A percentile compares a stretch with the other conserved stretches of the same genome.
Conservation (phyloP, 208 protist species). For the Vickermania spadyakhi region DNA sequence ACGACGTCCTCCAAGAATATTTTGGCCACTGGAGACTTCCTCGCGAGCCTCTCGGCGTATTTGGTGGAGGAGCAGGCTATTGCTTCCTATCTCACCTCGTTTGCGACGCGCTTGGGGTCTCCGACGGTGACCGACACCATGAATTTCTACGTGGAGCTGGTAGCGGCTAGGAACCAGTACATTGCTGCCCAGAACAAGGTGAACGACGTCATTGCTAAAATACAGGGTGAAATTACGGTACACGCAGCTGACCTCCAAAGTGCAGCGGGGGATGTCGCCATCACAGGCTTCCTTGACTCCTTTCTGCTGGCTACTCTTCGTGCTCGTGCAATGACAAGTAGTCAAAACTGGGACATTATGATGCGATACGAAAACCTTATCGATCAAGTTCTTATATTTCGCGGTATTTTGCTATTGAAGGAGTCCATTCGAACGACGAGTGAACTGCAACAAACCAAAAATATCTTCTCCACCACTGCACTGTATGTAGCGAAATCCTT, state of each 20-base stretch:
- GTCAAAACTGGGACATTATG: background rate
- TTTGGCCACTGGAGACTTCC: background rate
- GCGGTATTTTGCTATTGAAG: background rate
- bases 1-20: background rate
- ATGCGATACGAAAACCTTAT: conserved; percentile 1
- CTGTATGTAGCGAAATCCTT: background rate
- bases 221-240: background rate
- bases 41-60: background rate
- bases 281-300: background rate
- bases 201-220: background rate
- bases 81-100: background rate
- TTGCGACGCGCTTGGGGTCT: background rate
- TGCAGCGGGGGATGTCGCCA: background rate
- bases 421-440: background rate
- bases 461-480: background rate
- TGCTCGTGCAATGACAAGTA: background rate
- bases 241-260: background rate
- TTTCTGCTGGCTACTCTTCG: background rate
- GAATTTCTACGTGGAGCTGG: background rate
- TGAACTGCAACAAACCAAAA: background rate
- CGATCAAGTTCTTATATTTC: background rate
- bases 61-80: conserved; percentile 2
- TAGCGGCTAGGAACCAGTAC: background rate
- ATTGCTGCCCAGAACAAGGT: background rate
- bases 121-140: background rate